Evolutionary conservation across 73 alveolate genomes (phyloP).

Genomic region (Durusdinium trenchii): DNA sequence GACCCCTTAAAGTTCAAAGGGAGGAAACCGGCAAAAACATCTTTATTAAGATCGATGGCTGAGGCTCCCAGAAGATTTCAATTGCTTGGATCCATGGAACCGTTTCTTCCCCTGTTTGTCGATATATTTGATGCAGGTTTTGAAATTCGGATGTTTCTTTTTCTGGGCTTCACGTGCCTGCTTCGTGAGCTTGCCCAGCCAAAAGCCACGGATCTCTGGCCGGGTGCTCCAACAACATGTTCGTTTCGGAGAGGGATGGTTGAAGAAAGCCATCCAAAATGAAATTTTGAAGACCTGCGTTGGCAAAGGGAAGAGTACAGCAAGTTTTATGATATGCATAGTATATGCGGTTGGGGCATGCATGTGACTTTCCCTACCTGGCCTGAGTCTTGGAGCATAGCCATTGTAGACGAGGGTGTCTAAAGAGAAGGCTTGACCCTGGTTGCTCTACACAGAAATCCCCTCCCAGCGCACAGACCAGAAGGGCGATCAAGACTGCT

Average conservation of each 20-base stretch:
- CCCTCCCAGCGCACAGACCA: background rate
- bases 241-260: background rate
- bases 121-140: background rate
- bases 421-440: background rate
- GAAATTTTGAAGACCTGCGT: background rate
- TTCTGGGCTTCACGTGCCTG: background rate
- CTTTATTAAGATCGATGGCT: background rate
- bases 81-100: slow-evolving; percentile 13
- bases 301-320: too few species aligned
- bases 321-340: too few species aligned
- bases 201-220: background rate
- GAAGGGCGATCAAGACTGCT: background rate
- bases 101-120: background rate
- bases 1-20: too few species aligned
- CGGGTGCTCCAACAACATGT: background rate
- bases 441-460: background rate
- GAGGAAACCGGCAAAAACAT: too few species aligned
- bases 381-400: background rate
- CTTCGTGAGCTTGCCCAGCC: background rate
- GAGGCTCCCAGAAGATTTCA: background rate
- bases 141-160: background rate
- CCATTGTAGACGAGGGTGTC: background rate
- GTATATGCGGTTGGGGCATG: too few species aligned
- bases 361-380: too few species aligned
- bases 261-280: slow-evolving; percentile 32